Conservation (phyloP, 169 alveolate species). For the Cryptosporidium baileyi region DNA sequence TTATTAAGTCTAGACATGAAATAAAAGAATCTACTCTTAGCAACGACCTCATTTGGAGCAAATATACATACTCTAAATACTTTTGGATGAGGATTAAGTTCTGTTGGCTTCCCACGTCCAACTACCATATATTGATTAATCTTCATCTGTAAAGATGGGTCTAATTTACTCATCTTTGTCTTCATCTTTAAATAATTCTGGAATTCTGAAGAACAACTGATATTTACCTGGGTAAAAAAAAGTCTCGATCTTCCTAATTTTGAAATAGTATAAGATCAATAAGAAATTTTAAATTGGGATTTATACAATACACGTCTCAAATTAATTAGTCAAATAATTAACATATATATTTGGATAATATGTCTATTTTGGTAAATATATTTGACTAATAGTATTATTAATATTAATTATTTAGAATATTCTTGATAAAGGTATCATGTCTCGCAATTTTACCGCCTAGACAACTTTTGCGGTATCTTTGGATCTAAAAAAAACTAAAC, state of each 20-base stretch:
- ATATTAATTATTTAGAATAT: too few relatives aligned
- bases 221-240: not conserved
- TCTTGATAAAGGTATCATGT: too few relatives aligned
- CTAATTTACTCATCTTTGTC: conserved; percentile 71
- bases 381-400: too few relatives aligned
- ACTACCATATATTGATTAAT: conserved; percentile 92
- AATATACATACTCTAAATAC: conserved; percentile 96
- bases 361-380: too few relatives aligned
- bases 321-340: too few relatives aligned
- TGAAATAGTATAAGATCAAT: not conserved
- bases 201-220: too few relatives aligned
- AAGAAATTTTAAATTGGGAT: too few relatives aligned
- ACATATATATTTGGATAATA: too few relatives aligned
- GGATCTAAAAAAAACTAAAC: too few relatives aligned
- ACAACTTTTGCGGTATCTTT: too few relatives aligned
- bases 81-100: conserved; percentile 89
- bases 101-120: conserved; percentile 95
- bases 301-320: too few relatives aligned
- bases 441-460: too few relatives aligned
- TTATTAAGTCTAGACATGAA: conserved; percentile 94
- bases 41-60: conserved; percentile 95
- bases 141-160: conserved; percentile 80
- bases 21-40: conserved; percentile 97
- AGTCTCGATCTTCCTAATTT: not conserved
- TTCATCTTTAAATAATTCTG: not conserved